phyloP scores from a whole-genome alignment of 805 yeast genomes.

The Hemisphaericaspora nanyangensis region DNA sequence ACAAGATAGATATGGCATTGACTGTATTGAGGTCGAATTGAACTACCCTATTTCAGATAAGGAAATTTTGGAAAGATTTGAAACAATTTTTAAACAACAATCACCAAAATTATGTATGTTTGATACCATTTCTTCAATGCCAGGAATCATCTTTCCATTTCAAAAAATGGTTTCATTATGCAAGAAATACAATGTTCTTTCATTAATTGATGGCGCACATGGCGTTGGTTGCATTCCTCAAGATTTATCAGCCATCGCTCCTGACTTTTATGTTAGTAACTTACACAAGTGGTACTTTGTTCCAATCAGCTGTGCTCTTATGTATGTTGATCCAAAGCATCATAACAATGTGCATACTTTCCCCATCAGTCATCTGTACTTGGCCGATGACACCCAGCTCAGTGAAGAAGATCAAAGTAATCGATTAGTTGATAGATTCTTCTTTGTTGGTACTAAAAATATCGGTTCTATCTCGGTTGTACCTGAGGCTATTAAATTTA shows the following conservation, averaged over 20 bases:
- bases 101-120: constrained; percentile 43
- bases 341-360: constrained; percentile 50
- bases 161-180: constrained; percentile 45
- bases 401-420: constrained; percentile 16
- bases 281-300: constrained; percentile 67
- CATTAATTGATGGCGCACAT: constrained; percentile 74
- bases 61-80: constrained; percentile 22
- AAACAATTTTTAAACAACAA: constrained; percentile 16
- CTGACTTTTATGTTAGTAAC: constrained; percentile 61
- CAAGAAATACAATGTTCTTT: constrained; percentile 41
- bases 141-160: constrained; percentile 59
- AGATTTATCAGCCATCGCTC: constrained; percentile 38
- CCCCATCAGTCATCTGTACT: constrained; percentile 53
- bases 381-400: constrained; percentile 27
- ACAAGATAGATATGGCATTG: constrained; percentile 24
- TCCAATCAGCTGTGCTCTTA: constrained; percentile 55
- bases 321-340: constrained; percentile 53
- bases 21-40: constrained; percentile 33
- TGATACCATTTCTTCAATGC: constrained; percentile 61
- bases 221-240: constrained; percentile 50
- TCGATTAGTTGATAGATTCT: constrained; percentile 44
- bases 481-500: constrained; percentile 50
- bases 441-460: constrained; percentile 47
- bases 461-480: constrained; percentile 42
- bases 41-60: constrained; percentile 43